Conservation (phyloP, 1,284 basidiomycete genomes). For the Puccinia hordei region DNA sequence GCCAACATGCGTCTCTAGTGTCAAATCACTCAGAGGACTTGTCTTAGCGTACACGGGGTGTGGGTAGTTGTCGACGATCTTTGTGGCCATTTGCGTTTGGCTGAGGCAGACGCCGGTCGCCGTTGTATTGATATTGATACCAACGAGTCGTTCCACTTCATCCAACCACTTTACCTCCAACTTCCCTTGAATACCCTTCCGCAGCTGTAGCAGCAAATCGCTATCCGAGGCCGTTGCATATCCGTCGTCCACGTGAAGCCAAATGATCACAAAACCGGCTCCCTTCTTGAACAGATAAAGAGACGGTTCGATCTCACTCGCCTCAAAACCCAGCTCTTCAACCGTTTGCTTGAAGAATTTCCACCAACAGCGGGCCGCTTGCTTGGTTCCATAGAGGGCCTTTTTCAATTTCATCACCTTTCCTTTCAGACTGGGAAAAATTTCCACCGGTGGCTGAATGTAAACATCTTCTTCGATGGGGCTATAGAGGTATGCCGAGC, state of each 20-base stretch:
- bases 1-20: not conserved
- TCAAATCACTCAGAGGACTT: not conserved
- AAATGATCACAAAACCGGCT: not conserved
- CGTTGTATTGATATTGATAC: not conserved
- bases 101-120: not conserved
- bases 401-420: slow-evolving; percentile 13
- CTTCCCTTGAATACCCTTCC: not conserved
- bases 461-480: slow-evolving; percentile 8
- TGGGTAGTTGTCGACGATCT: not conserved
- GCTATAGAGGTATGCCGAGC: slow-evolving; percentile 15
- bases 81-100: not conserved
- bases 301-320: not conserved
- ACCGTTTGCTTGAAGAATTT: not conserved
- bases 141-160: not conserved
- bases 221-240: not conserved
- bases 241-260: slow-evolving; percentile 31
- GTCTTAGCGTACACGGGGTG: not conserved
- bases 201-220: not conserved
- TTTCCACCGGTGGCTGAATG: slow-evolving; percentile 1
- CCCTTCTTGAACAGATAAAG: slow-evolving; percentile 6
- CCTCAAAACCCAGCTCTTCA: not conserved
- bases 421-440: not conserved
- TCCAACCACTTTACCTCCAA: slow-evolving; percentile 18
- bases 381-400: slow-evolving; percentile 22
- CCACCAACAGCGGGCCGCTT: too few species aligned